Conservation (phyloP, 805 yeast genomes). For the Metschnikowia shivogae region DNA sequence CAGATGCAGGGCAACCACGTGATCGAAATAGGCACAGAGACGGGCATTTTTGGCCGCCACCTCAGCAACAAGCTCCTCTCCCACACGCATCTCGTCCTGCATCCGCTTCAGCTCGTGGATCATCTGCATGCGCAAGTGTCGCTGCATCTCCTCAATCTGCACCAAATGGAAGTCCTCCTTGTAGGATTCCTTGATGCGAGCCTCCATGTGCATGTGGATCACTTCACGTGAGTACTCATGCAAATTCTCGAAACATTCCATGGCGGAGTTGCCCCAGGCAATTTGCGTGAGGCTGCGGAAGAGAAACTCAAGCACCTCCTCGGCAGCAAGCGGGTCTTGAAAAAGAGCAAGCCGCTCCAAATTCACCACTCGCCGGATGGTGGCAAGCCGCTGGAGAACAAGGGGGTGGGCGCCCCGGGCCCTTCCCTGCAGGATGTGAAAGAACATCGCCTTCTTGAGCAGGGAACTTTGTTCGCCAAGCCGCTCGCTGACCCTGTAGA, state of each 20-base stretch:
- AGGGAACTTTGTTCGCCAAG: neutral
- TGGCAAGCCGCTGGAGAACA: slow-evolving; percentile 10
- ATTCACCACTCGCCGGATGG: slow-evolving; percentile 11
- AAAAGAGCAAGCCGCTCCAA: slow-evolving; percentile 13
- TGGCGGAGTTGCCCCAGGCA: slow-evolving; percentile 5
- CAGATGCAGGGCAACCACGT: slow-evolving; percentile 4
- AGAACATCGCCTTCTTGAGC: slow-evolving; percentile 5
- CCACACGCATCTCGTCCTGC: slow-evolving; percentile 10
- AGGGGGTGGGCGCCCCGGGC: slow-evolving; percentile 12
- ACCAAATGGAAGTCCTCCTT: slow-evolving; percentile 11
- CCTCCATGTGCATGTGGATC: slow-evolving; percentile 11
- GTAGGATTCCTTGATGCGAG: slow-evolving; percentile 7
- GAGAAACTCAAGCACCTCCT: slow-evolving; percentile 11
- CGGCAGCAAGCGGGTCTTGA: slow-evolving; percentile 8
- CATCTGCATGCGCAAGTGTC: slow-evolving; percentile 12
- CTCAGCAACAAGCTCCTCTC: slow-evolving; percentile 7
- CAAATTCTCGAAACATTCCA: slow-evolving; percentile 6
- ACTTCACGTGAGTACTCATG: slow-evolving; percentile 12
- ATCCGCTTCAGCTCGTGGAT: slow-evolving; percentile 10
- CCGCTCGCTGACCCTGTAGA: neutral
- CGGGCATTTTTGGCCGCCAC: slow-evolving; percentile 7
- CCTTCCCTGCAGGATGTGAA: slow-evolving; percentile 10
- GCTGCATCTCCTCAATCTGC: slow-evolving; percentile 12
- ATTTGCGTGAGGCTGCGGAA: slow-evolving; percentile 12
- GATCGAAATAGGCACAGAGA: slow-evolving; percentile 9